A percentile compares a stretch with the other conserved stretches of the same genome.
These are phyloP conservation scores for Sclerotinia nivalis DNA, from an alignment of 2,329 filamentous ascomycete species.

Conservation along the genomic window DNA sequence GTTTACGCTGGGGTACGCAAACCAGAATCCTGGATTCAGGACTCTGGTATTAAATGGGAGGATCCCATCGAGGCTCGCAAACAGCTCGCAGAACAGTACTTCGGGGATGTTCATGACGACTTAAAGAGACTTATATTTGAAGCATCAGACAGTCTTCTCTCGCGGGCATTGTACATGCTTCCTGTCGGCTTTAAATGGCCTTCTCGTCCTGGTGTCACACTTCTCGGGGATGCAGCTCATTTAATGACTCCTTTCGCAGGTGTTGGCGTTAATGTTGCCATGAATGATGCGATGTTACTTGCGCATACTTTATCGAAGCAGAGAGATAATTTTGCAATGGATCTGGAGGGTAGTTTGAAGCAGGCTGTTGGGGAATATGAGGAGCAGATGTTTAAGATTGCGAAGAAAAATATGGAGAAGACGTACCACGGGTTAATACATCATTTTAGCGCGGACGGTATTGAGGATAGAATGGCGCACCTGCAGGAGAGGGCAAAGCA, in stretches of 20 bases:
- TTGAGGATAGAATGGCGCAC: constrained; percentile 8
- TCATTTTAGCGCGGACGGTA: constrained; percentile 32
- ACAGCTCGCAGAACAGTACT: constrained; percentile 26
- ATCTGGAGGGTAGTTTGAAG: constrained; percentile 20
- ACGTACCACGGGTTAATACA: constrained; percentile 28
- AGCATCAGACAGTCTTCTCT: constrained; percentile 27
- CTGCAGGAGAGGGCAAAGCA: neutral
- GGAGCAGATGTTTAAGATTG: constrained; percentile 31
- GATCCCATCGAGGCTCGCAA: constrained; percentile 25
- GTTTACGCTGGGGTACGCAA: constrained; percentile 35
- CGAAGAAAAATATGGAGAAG: constrained; percentile 30
- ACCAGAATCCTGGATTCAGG: constrained; percentile 31
- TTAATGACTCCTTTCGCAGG: constrained; percentile 51
- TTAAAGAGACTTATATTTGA: constrained; percentile 31
- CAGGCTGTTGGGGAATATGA: constrained; percentile 32
- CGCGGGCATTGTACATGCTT: constrained; percentile 40
- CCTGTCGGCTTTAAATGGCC: constrained; percentile 37
- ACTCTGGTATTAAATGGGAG: constrained; percentile 35
- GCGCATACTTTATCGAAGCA: constrained; percentile 40
- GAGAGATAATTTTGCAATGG: constrained; percentile 23
- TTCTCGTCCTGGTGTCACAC: constrained; percentile 45
- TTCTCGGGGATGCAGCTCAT: constrained; percentile 54
- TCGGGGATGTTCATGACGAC: constrained; percentile 30
- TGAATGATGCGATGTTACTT: constrained; percentile 49
- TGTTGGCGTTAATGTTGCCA: constrained; percentile 51